Percentiles rank a stretch among this genome's conserved stretches.
phyloP scores from a whole-genome alignment of 1,284 basidiomycete genomes.

The Apiotrichum siamense region DNA sequence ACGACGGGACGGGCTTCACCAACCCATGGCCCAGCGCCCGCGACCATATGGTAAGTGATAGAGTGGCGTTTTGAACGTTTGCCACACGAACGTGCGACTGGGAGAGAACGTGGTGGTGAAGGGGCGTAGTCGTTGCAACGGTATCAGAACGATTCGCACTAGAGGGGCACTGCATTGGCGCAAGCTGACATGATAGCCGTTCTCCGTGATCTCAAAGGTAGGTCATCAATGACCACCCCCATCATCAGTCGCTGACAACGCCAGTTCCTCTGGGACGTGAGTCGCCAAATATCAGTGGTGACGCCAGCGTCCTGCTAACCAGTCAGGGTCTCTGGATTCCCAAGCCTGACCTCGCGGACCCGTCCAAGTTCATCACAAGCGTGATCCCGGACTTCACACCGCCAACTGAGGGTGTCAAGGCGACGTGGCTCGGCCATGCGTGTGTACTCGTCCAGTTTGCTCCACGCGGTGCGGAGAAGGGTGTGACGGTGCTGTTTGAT shows the following conservation, averaged over 20 bases:
- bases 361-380: constrained; percentile 6
- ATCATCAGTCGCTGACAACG: not conserved
- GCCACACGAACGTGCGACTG: not conserved
- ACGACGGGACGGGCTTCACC: constrained; percentile 37
- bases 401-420: constrained; percentile 50
- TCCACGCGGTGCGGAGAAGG: constrained; percentile 25
- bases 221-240: constrained; percentile 13
- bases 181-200: not conserved
- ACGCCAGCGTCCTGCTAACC: not conserved
- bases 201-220: constrained; percentile 15
- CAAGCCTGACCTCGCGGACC: constrained; percentile 27
- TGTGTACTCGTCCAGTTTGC: constrained; percentile 62
- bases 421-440: constrained; percentile 68
- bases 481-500: constrained; percentile 61
- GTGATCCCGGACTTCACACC: constrained; percentile 6
- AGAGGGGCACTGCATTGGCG: too few relatives aligned
- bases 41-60: constrained; percentile 17
- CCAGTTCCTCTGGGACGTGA: constrained; percentile 13
- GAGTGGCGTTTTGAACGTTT: too few relatives aligned
- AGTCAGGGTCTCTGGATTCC: constrained; percentile 10
- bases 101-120: not conserved
- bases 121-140: not conserved
- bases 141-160: too few relatives aligned
- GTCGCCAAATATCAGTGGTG: too few relatives aligned
- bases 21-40: constrained; percentile 51